Percentiles rank a stretch among this genome's conserved stretches.
phyloP scores from a whole-genome alignment of 108 stramenopile genomes.

The Fistulifera pelliculosa region DNA sequence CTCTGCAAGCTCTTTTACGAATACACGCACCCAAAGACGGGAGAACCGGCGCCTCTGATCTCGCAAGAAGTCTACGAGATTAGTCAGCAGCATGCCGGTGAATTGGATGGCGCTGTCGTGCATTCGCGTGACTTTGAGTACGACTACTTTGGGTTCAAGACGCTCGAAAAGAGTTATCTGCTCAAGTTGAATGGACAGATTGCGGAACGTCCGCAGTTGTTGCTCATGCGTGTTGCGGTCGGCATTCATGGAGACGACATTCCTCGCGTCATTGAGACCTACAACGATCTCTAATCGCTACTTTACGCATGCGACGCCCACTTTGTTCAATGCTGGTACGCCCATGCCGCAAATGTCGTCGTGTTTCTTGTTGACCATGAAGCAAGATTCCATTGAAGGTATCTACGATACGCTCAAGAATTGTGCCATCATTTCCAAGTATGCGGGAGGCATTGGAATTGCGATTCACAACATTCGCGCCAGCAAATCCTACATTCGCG shows the following conservation, averaged over 20 bases:
- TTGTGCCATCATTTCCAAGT: constrained; percentile 98
- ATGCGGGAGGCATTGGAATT: constrained; percentile 98
- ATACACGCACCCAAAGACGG: constrained; percentile 90
- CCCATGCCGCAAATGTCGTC: constrained; percentile 95
- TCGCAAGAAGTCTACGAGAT: constrained; percentile 51
- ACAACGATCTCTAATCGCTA: constrained; percentile 87
- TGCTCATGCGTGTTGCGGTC: constrained; percentile 97
- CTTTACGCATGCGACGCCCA: constrained; percentile 99
- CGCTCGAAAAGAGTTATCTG: constrained; percentile 95
- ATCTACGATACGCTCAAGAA: constrained; percentile 99
- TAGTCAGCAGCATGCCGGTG: constrained; percentile 66
- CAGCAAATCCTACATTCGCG: constrained; percentile 87
- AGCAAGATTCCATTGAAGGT: constrained; percentile 96
- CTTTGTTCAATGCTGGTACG: constrained; percentile 97
- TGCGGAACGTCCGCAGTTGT: constrained; percentile 95
- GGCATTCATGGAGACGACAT: constrained; percentile 97
- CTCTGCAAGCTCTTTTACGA: constrained; percentile 67
- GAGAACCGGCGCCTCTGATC: constrained; percentile 78
- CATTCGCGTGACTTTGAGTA: constrained; percentile 93
- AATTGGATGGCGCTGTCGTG: constrained; percentile 74
- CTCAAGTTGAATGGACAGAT: constrained; percentile 87
- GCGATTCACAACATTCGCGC: constrained; percentile 94
- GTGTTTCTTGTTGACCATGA: constrained; percentile 94
- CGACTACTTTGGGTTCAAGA: constrained; percentile 99
- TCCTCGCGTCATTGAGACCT: constrained; percentile 87